Percentiles rank a stretch among this genome's conserved stretches.
Conservation (phyloP, 192 early-diverging fungal genomes). For the Coemansia reversa region DNA sequence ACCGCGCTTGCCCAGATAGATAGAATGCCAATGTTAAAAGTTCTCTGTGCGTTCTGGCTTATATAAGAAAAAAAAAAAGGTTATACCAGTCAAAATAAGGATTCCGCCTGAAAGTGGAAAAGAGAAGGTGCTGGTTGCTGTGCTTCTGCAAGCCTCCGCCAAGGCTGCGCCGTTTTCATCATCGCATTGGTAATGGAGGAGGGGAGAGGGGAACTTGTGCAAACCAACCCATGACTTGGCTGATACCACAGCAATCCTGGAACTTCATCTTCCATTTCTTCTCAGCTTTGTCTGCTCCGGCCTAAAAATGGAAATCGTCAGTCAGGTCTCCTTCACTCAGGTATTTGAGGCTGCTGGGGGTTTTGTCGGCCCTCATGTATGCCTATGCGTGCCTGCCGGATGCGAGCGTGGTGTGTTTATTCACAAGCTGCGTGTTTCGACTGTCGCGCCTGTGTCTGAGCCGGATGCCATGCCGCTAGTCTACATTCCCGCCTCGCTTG, state of each 20-base stretch:
- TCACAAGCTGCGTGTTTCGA: not conserved
- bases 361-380: not conserved
- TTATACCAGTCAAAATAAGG: not conserved
- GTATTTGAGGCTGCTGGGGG: constrained; percentile 13
- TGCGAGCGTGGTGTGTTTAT: constrained; percentile 26
- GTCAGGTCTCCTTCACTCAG: not conserved
- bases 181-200: not conserved
- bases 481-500: constrained; percentile 13
- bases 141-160: not conserved
- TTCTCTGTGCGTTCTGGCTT: not conserved
- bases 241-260: not conserved
- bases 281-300: not conserved
- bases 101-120: not conserved
- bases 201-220: too few species aligned
- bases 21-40: not conserved
- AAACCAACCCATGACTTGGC: too few species aligned
- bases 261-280: not conserved
- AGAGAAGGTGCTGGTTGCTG: not conserved
- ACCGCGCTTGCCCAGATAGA: not conserved
- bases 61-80: not conserved
- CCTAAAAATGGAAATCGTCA: not conserved
- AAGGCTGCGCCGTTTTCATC: not conserved
- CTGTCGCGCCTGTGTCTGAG: not conserved
- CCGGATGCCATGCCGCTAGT: constrained; percentile 5
- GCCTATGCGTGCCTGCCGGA: not conserved